A percentile compares a stretch with the other conserved stretches of the same genome.
These are phyloP conservation scores for Saxispiralis lemnorum DNA, from an alignment of 495 filamentous ascomycete genomes.

Conservation along the genomic window DNA sequence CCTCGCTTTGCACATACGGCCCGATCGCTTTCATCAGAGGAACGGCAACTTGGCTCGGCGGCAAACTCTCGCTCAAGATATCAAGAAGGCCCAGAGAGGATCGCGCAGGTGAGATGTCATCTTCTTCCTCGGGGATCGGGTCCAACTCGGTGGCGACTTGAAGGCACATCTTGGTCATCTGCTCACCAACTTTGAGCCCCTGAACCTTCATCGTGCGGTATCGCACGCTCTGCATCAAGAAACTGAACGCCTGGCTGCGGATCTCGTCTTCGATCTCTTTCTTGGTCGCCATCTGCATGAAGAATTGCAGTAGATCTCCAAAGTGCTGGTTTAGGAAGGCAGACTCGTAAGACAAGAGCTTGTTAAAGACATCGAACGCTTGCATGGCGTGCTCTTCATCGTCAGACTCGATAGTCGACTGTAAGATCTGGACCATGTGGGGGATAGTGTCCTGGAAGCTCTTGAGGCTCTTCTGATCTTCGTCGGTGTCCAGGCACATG, in stretches of 20 bases:
- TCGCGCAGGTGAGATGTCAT: constrained; percentile 75
- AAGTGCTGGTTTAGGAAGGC: constrained; percentile 72
- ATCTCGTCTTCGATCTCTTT: constrained; percentile 63
- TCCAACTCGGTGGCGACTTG: constrained; percentile 76
- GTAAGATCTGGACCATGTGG: constrained; percentile 74
- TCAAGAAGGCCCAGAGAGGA: constrained; percentile 80
- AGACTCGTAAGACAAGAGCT: constrained; percentile 73
- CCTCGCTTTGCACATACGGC: constrained; percentile 50
- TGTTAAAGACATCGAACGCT: constrained; percentile 95
- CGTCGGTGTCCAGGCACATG: constrained; percentile 71
- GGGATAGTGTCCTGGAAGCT: constrained; percentile 65
- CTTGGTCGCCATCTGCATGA: constrained; percentile 70
- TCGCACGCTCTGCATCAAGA: constrained; percentile 78
- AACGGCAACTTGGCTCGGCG: constrained; percentile 86
- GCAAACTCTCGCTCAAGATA: constrained; percentile 67
- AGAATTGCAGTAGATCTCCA: constrained; percentile 78
- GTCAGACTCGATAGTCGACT: constrained; percentile 54
- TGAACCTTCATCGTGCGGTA: constrained; percentile 95
- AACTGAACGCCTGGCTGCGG: constrained; percentile 74
- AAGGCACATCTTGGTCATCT: constrained; percentile 69
- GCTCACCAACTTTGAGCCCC: constrained; percentile 60
- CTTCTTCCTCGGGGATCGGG: constrained; percentile 50
- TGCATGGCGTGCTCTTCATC: constrained; percentile 78
- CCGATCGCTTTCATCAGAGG: constrained; percentile 73
- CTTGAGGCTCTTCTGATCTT: constrained; percentile 52